These are phyloP conservation scores for Chlorella sp. DNA, from an alignment of 139 green algal genomes.

Conservation along the genomic window DNA sequence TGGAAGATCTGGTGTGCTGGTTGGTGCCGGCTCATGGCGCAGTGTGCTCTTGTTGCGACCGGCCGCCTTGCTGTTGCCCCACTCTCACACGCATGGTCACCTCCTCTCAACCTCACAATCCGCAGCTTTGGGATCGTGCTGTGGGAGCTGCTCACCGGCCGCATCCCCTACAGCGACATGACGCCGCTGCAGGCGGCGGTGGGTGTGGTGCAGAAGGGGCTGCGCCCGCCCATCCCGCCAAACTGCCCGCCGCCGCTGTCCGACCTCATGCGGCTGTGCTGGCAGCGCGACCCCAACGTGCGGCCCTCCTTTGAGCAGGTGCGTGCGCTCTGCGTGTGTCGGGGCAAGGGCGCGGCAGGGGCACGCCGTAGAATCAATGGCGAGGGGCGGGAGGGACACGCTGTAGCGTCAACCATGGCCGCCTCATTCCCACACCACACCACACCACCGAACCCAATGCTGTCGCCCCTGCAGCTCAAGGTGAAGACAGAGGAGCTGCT, in stretches of 20 bases:
- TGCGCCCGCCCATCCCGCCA: slow-evolving; percentile 82
- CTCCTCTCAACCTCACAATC: background rate
- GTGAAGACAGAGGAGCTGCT: slow-evolving; percentile 52
- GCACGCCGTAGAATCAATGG: no score
- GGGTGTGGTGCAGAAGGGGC: slow-evolving; percentile 97
- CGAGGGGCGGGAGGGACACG: no score
- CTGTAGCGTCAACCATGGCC: no score
- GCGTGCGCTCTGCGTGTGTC: background rate
- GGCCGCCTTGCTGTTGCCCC: no score
- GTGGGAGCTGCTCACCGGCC: slow-evolving; percentile 94
- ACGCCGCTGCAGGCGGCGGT: slow-evolving; percentile 86
- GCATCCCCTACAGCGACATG: slow-evolving; percentile 92
- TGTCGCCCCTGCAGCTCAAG: slow-evolving; percentile 43
- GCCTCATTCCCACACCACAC: background rate
- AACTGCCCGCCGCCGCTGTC: slow-evolving; percentile 73
- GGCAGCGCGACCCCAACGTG: slow-evolving; percentile 59
- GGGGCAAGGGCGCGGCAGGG: no score
- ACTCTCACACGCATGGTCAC: background rate
- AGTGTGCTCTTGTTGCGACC: no score
- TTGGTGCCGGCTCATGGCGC: background rate
- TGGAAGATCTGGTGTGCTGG: background rate
- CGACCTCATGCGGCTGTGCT: slow-evolving; percentile 85
- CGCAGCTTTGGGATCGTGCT: slow-evolving; percentile 82
- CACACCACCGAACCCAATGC: no score
- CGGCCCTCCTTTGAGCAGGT: slow-evolving; percentile 56